A percentile compares a stretch with the other conserved stretches of the same genome.
Evolutionary conservation across 768 basidiomycete genomes (phyloP).

Genomic region (Rossbeevera mucosa): DNA sequence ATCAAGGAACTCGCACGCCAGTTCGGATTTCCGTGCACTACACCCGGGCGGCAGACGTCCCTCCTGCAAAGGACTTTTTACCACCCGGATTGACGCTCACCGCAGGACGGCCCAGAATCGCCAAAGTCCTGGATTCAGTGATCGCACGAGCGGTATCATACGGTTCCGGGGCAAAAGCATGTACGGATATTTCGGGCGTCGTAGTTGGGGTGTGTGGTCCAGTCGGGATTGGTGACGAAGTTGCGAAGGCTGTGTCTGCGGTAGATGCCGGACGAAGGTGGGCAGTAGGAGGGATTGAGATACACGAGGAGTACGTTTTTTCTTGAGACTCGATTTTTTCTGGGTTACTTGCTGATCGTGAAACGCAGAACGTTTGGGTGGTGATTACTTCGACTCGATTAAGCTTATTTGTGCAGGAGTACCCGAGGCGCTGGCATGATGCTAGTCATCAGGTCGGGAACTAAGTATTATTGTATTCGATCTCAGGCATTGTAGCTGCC

Average conservation of each 20-base stretch:
- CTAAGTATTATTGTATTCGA: background rate
- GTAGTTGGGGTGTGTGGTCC: constrained; percentile 44
- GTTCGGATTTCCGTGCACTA: constrained; percentile 41
- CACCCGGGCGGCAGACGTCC: constrained; percentile 38
- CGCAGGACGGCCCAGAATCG: constrained; percentile 53
- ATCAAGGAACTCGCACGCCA: constrained; percentile 29
- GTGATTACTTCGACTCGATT: constrained; percentile 11
- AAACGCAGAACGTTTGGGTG: constrained; percentile 26
- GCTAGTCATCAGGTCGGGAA: background rate
- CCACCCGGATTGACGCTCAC: constrained; percentile 42
- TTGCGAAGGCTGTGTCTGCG: constrained; percentile 31
- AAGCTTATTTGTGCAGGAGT: background rate
- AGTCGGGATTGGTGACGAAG: constrained; percentile 35
- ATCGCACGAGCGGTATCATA: constrained; percentile 43
- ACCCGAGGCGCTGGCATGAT: background rate
- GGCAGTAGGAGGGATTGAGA: constrained; percentile 38
- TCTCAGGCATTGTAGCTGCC: background rate
- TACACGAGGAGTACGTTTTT: constrained; percentile 38
- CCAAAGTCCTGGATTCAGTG: constrained; percentile 44
- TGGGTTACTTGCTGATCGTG: constrained; percentile 10
- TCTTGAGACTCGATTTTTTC: background rate
- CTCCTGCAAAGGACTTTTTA: constrained; percentile 29
- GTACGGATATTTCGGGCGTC: constrained; percentile 29
- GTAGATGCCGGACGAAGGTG: constrained; percentile 31
- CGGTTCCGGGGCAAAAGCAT: constrained; percentile 32